A percentile compares a stretch with the other conserved stretches of the same genome.
These are phyloP conservation scores for Coniophora puteana DNA, from an alignment of 1,284 basidiomycete genomes.

Conservation along the genomic window DNA sequence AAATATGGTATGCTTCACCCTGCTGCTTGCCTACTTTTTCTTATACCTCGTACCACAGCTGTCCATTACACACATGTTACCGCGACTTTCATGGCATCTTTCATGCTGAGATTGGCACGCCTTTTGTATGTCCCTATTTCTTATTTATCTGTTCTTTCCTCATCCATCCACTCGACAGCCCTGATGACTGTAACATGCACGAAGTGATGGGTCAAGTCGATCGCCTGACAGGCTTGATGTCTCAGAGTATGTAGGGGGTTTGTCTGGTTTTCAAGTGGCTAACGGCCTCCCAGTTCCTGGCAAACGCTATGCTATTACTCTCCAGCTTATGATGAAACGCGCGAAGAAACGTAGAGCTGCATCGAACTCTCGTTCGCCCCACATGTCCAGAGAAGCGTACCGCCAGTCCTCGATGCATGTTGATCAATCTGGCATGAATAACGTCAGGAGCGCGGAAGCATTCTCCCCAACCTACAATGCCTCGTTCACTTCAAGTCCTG, in stretches of 20 bases:
- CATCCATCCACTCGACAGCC: constrained; percentile 41
- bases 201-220: constrained; percentile 79
- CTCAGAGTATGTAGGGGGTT: constrained; percentile 55
- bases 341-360: constrained; percentile 63
- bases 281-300: constrained; percentile 64
- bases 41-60: constrained; percentile 40
- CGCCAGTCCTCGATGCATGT: constrained; percentile 36
- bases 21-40: constrained; percentile 1
- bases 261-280: constrained; percentile 8
- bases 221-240: constrained; percentile 68
- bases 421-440: constrained; percentile 19
- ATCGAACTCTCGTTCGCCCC: constrained; percentile 58
- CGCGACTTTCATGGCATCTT: constrained; percentile 88
- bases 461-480: constrained; percentile 33
- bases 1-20: constrained; percentile 64
- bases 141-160: not conserved
- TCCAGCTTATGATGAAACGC: constrained; percentile 84
- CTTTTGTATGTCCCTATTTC: constrained; percentile 62
- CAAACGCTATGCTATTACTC: constrained; percentile 83
- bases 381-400: constrained; percentile 45
- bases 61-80: constrained; percentile 89
- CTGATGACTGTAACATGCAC: constrained; percentile 76
- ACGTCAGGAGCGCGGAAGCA: constrained; percentile 27
- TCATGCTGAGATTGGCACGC: constrained; percentile 80
- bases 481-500: constrained; percentile 44